Evolutionary conservation across 2,329 filamentous ascomycete genomes (phyloP).

Genomic region (Esteya vermicola): DNA sequence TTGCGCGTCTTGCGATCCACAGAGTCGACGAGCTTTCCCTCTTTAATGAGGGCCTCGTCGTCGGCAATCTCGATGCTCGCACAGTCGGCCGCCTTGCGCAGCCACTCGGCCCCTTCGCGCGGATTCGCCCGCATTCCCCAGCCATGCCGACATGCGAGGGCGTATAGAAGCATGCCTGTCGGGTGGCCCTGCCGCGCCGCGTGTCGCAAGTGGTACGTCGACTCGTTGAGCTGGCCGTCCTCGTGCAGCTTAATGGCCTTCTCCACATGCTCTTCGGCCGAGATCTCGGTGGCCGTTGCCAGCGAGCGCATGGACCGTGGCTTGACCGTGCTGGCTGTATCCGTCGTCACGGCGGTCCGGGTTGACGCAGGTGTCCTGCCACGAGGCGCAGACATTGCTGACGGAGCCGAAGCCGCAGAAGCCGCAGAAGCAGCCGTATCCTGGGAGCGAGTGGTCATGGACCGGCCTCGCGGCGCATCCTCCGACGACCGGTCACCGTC

Average conservation of each 20-base stretch:
- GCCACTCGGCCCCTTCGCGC: slow-evolving; percentile 78
- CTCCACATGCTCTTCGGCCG: slow-evolving; percentile 74
- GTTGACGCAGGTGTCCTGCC: slow-evolving; percentile 25
- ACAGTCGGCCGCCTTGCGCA: slow-evolving; percentile 78
- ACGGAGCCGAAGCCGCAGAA: too few relatives aligned
- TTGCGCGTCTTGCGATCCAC: slow-evolving; percentile 68
- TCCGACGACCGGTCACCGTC: slow-evolving; percentile 30
- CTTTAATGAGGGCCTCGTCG: slow-evolving; percentile 54
- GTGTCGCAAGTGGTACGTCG: slow-evolving; percentile 86
- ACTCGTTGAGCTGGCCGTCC: slow-evolving; percentile 75
- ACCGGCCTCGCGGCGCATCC: slow-evolving; percentile 32
- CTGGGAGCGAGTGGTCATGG: slow-evolving; percentile 22
- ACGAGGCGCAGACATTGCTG: slow-evolving; percentile 12
- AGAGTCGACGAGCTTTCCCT: slow-evolving; percentile 47
- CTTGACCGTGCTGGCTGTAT: slow-evolving; percentile 40
- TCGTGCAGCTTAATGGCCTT: slow-evolving; percentile 88
- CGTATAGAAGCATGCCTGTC: slow-evolving; percentile 92
- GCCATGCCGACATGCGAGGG: slow-evolving; percentile 84
- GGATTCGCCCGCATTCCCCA: slow-evolving; percentile 96
- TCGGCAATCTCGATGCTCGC: slow-evolving; percentile 73
- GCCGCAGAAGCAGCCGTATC: slow-evolving; percentile 18
- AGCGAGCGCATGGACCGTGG: slow-evolving; percentile 31
- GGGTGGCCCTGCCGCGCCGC: slow-evolving; percentile 77
- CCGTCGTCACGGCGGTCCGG: slow-evolving; percentile 38
- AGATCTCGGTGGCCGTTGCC: slow-evolving; percentile 51